Evolutionary conservation across 768 basidiomycete genomes (phyloP).

Genomic region (Termitomyces sp.): DNA sequence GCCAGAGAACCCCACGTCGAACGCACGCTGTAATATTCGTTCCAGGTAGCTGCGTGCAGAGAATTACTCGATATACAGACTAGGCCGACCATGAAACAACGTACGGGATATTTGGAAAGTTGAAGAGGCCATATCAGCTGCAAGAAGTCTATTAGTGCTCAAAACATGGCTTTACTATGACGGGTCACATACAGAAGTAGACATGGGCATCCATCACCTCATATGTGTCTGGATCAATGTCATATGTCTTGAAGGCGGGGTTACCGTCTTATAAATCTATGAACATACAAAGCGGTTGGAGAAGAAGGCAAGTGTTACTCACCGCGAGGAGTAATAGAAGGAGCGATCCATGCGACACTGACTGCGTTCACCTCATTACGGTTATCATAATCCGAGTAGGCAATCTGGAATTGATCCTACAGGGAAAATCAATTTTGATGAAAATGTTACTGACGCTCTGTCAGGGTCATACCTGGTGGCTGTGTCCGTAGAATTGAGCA

Average conservation of each 20-base stretch:
- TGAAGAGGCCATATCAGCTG: slow-evolving; percentile 37
- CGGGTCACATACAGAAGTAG: slow-evolving; percentile 34
- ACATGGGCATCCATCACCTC: slow-evolving; percentile 57
- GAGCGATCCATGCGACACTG: slow-evolving; percentile 44
- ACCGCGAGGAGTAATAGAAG: slow-evolving; percentile 56
- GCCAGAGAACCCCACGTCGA: slow-evolving; percentile 43
- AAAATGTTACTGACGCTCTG: not conserved
- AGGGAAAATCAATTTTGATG: not conserved
- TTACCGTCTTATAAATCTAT: slow-evolving; percentile 36
- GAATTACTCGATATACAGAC: slow-evolving; percentile 1
- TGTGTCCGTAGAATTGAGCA: slow-evolving; percentile 60
- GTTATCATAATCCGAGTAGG: slow-evolving; percentile 48
- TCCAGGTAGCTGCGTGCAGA: slow-evolving; percentile 38
- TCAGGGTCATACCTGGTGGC: slow-evolving; percentile 30
- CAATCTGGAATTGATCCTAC: slow-evolving; percentile 43
- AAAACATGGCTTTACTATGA: not conserved
- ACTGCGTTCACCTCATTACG: slow-evolving; percentile 39
- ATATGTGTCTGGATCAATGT: slow-evolving; percentile 61
- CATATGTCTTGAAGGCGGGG: slow-evolving; percentile 54
- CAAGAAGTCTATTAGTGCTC: not conserved
- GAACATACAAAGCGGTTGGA: not conserved
- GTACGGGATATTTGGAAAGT: slow-evolving; percentile 42
- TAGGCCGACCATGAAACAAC: slow-evolving; percentile 6
- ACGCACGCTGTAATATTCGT: slow-evolving; percentile 53
- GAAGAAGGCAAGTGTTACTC: slow-evolving; percentile 10